These are phyloP conservation scores for Pisolithus sp. DNA, from an alignment of 768 basidiomycete genomes.

Conservation along the genomic window DNA sequence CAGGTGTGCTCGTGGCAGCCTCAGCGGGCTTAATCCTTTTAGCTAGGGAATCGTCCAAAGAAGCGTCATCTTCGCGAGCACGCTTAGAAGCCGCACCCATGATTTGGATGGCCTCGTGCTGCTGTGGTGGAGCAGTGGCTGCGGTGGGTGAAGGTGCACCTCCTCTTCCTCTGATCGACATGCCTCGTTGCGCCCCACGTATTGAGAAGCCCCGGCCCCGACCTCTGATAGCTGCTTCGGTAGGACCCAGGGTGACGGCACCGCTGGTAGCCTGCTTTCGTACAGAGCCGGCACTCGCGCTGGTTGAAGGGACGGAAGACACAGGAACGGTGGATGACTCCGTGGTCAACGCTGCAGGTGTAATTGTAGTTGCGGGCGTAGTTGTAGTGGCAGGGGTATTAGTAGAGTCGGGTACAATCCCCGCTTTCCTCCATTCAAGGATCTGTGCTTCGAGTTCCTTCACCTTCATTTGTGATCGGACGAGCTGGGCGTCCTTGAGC, in stretches of 20 bases:
- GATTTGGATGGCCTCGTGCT: slow-evolving; percentile 45
- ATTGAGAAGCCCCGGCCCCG: slow-evolving; percentile 26
- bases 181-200: slow-evolving; percentile 22
- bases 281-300: neutral
- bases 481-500: slow-evolving; percentile 67
- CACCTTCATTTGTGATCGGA: slow-evolving; percentile 50
- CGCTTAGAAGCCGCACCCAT: slow-evolving; percentile 63
- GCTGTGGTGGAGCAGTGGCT: slow-evolving; percentile 21
- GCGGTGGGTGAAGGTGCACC: slow-evolving; percentile 22
- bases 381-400: slow-evolving; percentile 16
- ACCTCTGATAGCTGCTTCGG: slow-evolving; percentile 23
- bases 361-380: slow-evolving; percentile 11
- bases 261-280: slow-evolving; percentile 16
- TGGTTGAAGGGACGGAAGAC: neutral
- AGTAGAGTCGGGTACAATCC: slow-evolving; percentile 36
- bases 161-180: slow-evolving; percentile 24
- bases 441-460: slow-evolving; percentile 68
- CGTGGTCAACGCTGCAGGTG: slow-evolving; percentile 10
- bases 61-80: slow-evolving; percentile 49
- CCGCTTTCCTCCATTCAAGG: slow-evolving; percentile 47
- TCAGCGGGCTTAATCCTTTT: slow-evolving; percentile 59
- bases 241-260: slow-evolving; percentile 20
- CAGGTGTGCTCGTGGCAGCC: neutral
- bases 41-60: slow-evolving; percentile 51
- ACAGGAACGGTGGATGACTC: neutral